These are phyloP conservation scores for Trichoderma afroharzianum DNA, from an alignment of 2,329 filamentous ascomycete genomes.

Conservation along the genomic window DNA sequence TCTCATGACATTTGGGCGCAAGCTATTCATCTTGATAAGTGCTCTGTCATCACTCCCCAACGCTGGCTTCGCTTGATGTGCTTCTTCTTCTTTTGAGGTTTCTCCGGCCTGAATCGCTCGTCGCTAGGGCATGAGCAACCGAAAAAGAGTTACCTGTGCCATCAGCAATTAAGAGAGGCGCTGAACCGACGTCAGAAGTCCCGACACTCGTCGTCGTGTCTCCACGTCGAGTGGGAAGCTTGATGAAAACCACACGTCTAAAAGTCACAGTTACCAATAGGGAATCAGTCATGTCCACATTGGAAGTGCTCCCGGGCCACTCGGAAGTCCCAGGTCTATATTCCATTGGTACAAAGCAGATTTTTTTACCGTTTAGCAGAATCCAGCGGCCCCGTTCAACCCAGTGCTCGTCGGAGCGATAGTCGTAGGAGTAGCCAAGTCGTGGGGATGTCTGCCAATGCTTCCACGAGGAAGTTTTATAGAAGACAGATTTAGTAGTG, in stretches of 20 bases:
- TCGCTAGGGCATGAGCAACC: not conserved
- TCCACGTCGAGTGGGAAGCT: not conserved
- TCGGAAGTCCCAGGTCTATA: not conserved
- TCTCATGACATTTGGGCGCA: too few species aligned
- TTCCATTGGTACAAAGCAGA: not conserved
- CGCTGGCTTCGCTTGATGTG: too few species aligned
- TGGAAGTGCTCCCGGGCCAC: too few species aligned
- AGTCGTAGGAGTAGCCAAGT: not conserved
- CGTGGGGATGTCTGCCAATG: not conserved
- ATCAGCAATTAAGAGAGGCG: not conserved
- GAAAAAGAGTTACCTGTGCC: not conserved
- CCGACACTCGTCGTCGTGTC: not conserved
- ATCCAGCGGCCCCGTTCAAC: accelerated
- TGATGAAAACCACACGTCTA: not conserved
- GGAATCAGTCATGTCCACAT: not conserved
- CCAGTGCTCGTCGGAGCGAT: accelerated
- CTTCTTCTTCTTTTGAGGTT: too few species aligned
- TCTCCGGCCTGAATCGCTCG: too few species aligned
- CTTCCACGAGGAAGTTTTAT: not conserved
- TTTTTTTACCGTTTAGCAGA: not conserved
- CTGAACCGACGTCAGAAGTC: not conserved
- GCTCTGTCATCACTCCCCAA: too few species aligned
- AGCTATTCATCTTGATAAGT: too few species aligned
- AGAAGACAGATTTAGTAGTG: not conserved
- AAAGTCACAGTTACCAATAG: not conserved